Evolutionary conservation across 2,329 filamentous ascomycete genomes (phyloP).

Genomic region (Neurospora sp.): DNA sequence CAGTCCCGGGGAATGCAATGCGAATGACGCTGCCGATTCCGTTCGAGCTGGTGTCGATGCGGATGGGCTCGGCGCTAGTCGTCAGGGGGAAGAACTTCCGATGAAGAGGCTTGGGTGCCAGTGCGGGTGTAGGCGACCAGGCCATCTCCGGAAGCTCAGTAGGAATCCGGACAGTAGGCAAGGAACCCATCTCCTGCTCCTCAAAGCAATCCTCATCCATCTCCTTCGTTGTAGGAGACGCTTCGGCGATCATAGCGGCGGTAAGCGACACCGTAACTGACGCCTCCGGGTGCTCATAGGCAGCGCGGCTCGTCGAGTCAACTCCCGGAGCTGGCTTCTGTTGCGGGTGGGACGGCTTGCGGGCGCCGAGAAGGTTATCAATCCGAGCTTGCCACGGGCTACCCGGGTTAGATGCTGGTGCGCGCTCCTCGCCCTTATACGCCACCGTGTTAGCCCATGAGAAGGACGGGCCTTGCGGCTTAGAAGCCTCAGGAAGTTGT

Average conservation of each 20-base stretch:
- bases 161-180: constrained; percentile 63
- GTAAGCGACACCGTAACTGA: constrained; percentile 64
- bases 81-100: constrained; percentile 38
- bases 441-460: constrained; percentile 14
- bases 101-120: constrained; percentile 41
- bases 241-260: constrained; percentile 21
- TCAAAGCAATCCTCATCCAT: constrained; percentile 75
- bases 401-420: constrained; percentile 6
- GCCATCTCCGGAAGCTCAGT: constrained; percentile 49
- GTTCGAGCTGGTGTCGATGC: constrained; percentile 17
- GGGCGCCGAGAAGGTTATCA: constrained; percentile 65
- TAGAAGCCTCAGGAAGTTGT: constrained; percentile 3
- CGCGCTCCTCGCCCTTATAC: constrained; percentile 11
- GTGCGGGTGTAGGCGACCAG: constrained; percentile 48
- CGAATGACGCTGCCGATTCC: constrained; percentile 28
- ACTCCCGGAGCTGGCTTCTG: constrained; percentile 49
- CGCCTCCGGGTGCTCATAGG: constrained; percentile 42
- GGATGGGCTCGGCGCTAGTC: constrained; percentile 23
- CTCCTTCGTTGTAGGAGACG: constrained; percentile 48
- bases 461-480: constrained; percentile 12
- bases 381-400: constrained; percentile 65
- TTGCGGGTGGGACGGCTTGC: constrained; percentile 43
- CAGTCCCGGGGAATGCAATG: constrained; percentile 30
- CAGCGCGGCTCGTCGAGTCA: constrained; percentile 58
- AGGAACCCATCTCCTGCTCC: constrained; percentile 68